phyloP scores from a whole-genome alignment of 345 rosid genomes.

The Citrus unshiu region DNA sequence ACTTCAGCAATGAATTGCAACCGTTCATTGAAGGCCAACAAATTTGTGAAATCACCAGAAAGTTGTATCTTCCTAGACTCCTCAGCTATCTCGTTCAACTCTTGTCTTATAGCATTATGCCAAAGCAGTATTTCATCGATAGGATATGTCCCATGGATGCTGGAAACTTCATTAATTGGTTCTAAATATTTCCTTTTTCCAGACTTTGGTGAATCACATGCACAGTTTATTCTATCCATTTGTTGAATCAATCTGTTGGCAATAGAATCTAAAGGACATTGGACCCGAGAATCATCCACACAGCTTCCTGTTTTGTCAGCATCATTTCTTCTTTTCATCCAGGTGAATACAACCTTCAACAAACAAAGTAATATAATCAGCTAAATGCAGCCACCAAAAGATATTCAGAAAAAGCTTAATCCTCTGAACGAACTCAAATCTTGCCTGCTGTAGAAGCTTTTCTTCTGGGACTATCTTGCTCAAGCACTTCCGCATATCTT shows the following conservation, averaged over 20 bases:
- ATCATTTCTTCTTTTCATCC: slow-evolving; percentile 60
- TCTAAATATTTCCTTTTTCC: slow-evolving; percentile 75
- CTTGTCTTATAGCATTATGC: slow-evolving; percentile 84
- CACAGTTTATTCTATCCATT: slow-evolving; percentile 38
- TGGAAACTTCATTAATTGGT: slow-evolving; percentile 29
- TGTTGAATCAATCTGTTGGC: slow-evolving; percentile 31
- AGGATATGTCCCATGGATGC: slow-evolving; percentile 43
- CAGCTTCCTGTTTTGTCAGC: slow-evolving; percentile 19
- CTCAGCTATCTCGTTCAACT: slow-evolving; percentile 75
- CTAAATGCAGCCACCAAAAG: not conserved
- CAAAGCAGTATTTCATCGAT: slow-evolving; percentile 83
- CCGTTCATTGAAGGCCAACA: slow-evolving; percentile 74
- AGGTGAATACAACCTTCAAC: slow-evolving; percentile 69
- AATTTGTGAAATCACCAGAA: slow-evolving; percentile 68
- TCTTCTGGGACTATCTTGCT: slow-evolving; percentile 59
- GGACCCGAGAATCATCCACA: slow-evolving; percentile 32
- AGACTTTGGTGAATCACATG: slow-evolving; percentile 48
- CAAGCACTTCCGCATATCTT: slow-evolving; percentile 42
- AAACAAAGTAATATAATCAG: slow-evolving; percentile 9
- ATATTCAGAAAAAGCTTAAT: slow-evolving; percentile 4
- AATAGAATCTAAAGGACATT: slow-evolving; percentile 35
- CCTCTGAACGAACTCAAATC: slow-evolving; percentile 8
- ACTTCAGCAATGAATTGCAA: slow-evolving; percentile 87
- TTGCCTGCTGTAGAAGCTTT: slow-evolving; percentile 61
- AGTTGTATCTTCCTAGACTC: slow-evolving; percentile 77